These are phyloP conservation scores for Phalaenopsis hybrid DNA, from an alignment of 116 monocot species.

Conservation along the genomic window DNA sequence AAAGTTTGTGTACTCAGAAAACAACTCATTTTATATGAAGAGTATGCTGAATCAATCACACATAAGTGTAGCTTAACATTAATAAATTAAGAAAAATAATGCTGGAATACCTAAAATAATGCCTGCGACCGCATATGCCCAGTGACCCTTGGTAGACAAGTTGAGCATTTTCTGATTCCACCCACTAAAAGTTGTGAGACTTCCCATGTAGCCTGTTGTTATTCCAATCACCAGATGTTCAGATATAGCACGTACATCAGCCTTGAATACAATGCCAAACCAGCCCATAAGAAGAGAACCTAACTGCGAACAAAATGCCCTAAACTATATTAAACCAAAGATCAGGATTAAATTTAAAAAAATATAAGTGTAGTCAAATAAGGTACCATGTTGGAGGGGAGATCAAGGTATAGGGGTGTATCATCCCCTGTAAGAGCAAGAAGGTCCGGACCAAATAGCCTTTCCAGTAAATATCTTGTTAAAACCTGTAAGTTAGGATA, in stretches of 20 bases:
- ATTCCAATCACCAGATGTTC: conserved; percentile 70
- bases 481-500: conserved; percentile 26
- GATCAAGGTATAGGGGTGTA: conserved; percentile 47
- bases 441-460: conserved; percentile 40
- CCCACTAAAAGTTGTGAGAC: conserved; percentile 93
- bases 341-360: not conserved
- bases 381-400: conserved; percentile 56
- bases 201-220: conserved; percentile 87
- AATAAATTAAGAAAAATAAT: not conserved
- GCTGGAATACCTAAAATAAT: conserved; percentile 49
- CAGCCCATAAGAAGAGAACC: conserved; percentile 91
- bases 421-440: conserved; percentile 42
- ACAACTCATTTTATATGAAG: not conserved
- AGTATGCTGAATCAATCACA: not conserved
- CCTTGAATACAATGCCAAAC: conserved; percentile 86
- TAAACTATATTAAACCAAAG: not conserved
- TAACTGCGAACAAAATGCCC: conserved; percentile 26
- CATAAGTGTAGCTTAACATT: not conserved
- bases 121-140: conserved; percentile 62
- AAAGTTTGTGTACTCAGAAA: no score
- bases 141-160: conserved; percentile 54
- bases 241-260: conserved; percentile 58
- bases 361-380: conserved; percentile 2
- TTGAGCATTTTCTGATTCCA: conserved; percentile 95
- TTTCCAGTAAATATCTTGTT: conserved; percentile 49